Evolutionary conservation across 2,329 filamentous ascomycete genomes (phyloP).

Genomic region (Nothophaeocryptopus gaeumannii): DNA sequence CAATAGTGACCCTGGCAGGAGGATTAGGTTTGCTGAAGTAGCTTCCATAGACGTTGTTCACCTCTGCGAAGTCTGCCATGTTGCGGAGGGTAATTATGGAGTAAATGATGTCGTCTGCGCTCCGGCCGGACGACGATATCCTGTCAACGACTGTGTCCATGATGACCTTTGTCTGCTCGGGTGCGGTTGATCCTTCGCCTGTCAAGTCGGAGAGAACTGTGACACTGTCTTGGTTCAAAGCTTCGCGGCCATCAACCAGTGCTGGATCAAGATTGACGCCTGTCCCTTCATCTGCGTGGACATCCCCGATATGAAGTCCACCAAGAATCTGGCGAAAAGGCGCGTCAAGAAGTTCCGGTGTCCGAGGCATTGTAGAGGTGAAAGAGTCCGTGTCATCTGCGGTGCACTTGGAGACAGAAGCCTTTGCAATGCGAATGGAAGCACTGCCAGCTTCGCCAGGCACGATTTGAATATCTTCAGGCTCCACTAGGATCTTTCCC

Average conservation of each 20-base stretch:
- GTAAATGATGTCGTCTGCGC: constrained; percentile 34
- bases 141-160: constrained; percentile 34
- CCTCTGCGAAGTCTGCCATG: constrained; percentile 72
- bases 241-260: too few relatives aligned
- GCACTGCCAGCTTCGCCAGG: constrained; percentile 72
- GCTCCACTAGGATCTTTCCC: constrained; percentile 62
- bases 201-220: constrained; percentile 29
- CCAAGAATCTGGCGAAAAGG: constrained; percentile 51
- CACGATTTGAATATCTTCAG: constrained; percentile 53
- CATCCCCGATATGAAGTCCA: not conserved
- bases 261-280: too few relatives aligned
- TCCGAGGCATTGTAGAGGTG: constrained; percentile 36
- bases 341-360: constrained; percentile 65
- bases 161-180: constrained; percentile 41
- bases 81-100: constrained; percentile 68
- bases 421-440: constrained; percentile 64
- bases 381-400: not conserved
- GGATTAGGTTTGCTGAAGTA: constrained; percentile 78
- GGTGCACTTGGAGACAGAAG: constrained; percentile 42
- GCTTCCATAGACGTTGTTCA: constrained; percentile 73
- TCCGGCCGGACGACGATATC: constrained; percentile 19
- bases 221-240: too few relatives aligned
- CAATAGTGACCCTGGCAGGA: constrained; percentile 78
- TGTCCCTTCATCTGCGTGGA: not conserved
- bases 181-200: constrained; percentile 37